A percentile compares a stretch with the other conserved stretches of the same genome.
These are phyloP conservation scores for Neocatenulostroma microsporum DNA, from an alignment of 2,329 filamentous ascomycete genomes.

Conservation along the genomic window DNA sequence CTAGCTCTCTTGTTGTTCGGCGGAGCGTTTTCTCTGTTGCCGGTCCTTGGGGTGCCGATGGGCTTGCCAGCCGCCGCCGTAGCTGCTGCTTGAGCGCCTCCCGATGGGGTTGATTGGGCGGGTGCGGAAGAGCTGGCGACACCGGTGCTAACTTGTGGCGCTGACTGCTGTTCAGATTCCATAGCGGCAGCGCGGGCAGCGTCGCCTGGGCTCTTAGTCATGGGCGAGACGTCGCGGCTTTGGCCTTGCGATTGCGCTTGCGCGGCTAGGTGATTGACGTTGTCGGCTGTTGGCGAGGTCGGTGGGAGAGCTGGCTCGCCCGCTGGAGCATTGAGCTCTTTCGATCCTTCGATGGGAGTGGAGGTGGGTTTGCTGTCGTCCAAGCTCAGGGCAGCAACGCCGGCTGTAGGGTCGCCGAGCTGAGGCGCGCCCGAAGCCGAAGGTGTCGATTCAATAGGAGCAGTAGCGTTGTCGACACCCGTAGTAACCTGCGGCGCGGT, in stretches of 20 bases:
- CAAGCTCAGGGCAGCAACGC: slow-evolving; percentile 19
- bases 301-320: slow-evolving; percentile 15
- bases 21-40: slow-evolving; percentile 27
- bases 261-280: slow-evolving; percentile 4
- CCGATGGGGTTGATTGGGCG: slow-evolving; percentile 6
- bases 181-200: too few species aligned
- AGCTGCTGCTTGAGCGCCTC: neutral
- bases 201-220: slow-evolving; percentile 31
- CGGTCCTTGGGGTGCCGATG: slow-evolving; percentile 17
- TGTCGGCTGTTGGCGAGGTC: neutral
- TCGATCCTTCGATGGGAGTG: slow-evolving; percentile 10
- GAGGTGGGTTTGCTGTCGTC: slow-evolving; percentile 18
- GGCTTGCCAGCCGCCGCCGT: slow-evolving; percentile 13
- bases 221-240: slow-evolving; percentile 36
- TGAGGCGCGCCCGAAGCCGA: slow-evolving; percentile 22
- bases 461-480: too few species aligned
- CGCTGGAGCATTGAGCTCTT: slow-evolving; percentile 32
- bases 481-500: too few species aligned
- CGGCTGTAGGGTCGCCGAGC: slow-evolving; percentile 21
- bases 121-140: slow-evolving; percentile 28
- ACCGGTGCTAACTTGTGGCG: slow-evolving; percentile 35
- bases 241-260: slow-evolving; percentile 17
- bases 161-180: too few species aligned
- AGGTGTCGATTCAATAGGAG: slow-evolving; percentile 16
- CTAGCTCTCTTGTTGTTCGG: slow-evolving; percentile 37